These are phyloP conservation scores for Suillus cothurnatus DNA, from an alignment of 768 basidiomycete genomes.

Conservation along the genomic window DNA sequence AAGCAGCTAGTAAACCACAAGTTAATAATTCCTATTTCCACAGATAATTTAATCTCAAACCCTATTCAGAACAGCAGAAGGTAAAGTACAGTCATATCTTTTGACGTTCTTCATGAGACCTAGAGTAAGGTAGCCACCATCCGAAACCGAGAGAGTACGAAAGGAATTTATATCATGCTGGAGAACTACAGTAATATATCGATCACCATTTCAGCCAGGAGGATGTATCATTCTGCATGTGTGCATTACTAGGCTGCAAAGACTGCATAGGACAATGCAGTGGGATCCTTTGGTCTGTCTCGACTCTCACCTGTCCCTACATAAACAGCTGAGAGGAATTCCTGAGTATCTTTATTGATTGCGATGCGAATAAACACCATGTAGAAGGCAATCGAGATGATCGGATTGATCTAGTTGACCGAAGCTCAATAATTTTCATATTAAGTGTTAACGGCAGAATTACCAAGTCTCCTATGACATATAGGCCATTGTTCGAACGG, in stretches of 20 bases:
- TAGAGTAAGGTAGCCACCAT: background rate
- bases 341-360: background rate
- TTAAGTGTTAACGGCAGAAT: background rate
- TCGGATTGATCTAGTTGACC: background rate
- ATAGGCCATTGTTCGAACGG: background rate
- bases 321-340: background rate
- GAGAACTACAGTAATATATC: background rate
- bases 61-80: background rate
- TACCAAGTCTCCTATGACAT: background rate
- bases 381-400: background rate
- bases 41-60: background rate
- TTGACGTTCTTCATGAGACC: background rate
- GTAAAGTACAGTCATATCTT: background rate
- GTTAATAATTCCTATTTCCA: background rate
- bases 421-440: background rate
- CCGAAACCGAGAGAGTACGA: background rate
- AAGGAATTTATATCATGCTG: background rate
- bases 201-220: background rate
- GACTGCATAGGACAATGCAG: background rate
- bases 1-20: conserved; percentile 20
- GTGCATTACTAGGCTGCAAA: background rate
- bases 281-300: background rate
- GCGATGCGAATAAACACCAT: conserved; percentile 1
- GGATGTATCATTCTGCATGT: background rate
- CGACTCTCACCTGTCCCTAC: background rate